Evolutionary conservation across 768 basidiomycete genomes (phyloP).

Genomic region (Royoungia palumana): DNA sequence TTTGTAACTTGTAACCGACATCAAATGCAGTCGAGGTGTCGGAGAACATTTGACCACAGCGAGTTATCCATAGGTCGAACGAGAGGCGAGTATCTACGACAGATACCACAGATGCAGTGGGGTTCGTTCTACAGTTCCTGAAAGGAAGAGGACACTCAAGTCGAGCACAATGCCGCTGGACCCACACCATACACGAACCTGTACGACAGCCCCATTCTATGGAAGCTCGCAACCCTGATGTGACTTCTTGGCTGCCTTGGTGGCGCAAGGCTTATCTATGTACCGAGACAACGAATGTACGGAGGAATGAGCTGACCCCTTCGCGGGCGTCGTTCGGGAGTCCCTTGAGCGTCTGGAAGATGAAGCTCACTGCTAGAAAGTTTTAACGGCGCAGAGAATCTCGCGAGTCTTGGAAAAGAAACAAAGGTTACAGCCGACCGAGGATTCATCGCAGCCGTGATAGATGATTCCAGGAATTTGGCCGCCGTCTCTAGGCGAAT

Average conservation of each 20-base stretch:
- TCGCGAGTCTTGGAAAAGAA: neutral
- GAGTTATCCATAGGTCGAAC: neutral
- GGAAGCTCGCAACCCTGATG: neutral
- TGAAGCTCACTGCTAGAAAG: conserved; percentile 27
- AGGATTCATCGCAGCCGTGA: conserved; percentile 72
- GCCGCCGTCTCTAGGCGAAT: conserved; percentile 54
- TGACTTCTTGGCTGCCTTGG: neutral
- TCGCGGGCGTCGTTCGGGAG: conserved; percentile 15
- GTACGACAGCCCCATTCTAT: neutral
- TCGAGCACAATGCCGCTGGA: neutral
- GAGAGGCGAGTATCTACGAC: conserved; percentile 16
- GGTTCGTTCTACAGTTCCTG: neutral
- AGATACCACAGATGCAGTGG: neutral
- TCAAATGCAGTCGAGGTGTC: neutral
- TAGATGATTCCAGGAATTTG: conserved; percentile 83
- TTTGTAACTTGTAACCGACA: neutral
- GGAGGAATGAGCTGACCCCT: neutral
- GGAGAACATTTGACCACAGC: neutral
- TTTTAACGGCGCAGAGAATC: neutral
- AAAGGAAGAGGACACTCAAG: neutral
- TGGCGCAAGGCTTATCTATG: neutral
- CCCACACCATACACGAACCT: neutral
- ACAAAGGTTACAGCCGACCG: conserved; percentile 30
- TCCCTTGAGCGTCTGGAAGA: conserved; percentile 46
- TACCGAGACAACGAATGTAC: neutral